Conservation (phyloP, 805 yeast genomes). For the Candida sphagnicola region DNA sequence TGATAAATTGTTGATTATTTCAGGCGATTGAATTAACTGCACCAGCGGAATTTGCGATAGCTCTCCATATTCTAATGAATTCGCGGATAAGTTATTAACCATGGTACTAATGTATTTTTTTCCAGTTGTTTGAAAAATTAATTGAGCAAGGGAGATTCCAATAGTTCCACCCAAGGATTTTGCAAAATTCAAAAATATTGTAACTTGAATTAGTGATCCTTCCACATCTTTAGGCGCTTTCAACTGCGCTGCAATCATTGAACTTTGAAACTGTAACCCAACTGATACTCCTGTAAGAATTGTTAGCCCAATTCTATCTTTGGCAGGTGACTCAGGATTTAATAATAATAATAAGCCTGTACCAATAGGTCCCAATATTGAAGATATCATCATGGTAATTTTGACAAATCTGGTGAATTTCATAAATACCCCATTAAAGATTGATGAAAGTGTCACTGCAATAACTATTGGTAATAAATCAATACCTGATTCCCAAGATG, state of each 20-base stretch:
- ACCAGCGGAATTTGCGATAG: slow-evolving; percentile 12
- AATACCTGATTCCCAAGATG: slow-evolving; percentile 35
- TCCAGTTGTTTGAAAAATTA: slow-evolving; percentile 23
- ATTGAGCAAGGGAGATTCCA: slow-evolving; percentile 27
- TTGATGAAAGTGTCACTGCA: slow-evolving; percentile 29
- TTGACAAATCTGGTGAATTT: slow-evolving; percentile 26
- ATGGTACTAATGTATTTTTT: slow-evolving; percentile 12
- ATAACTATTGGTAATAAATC: slow-evolving; percentile 32
- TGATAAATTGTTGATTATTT: slow-evolving; percentile 22
- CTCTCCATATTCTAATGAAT: slow-evolving; percentile 11
- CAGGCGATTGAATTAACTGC: slow-evolving; percentile 22
- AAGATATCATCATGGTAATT: slow-evolving; percentile 25
- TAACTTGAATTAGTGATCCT: slow-evolving; percentile 32
- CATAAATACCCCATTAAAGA: slow-evolving; percentile 28
- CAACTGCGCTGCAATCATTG: slow-evolving; percentile 33
- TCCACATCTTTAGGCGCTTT: slow-evolving; percentile 32
- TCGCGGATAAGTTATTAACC: slow-evolving; percentile 5
- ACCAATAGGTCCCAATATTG: slow-evolving; percentile 29
- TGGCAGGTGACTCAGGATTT: slow-evolving; percentile 16
- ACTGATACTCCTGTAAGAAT: slow-evolving; percentile 31
- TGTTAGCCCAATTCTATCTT: slow-evolving; percentile 28
- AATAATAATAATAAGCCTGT: slow-evolving; percentile 29
- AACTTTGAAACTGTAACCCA: slow-evolving; percentile 35
- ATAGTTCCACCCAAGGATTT: slow-evolving; percentile 31
- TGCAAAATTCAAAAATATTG: slow-evolving; percentile 30